Percentiles rank a stretch among this genome's conserved stretches.
Conservation (phyloP, 2,329 filamentous ascomycete genomes). For the Tricladium varicosporioides region DNA sequence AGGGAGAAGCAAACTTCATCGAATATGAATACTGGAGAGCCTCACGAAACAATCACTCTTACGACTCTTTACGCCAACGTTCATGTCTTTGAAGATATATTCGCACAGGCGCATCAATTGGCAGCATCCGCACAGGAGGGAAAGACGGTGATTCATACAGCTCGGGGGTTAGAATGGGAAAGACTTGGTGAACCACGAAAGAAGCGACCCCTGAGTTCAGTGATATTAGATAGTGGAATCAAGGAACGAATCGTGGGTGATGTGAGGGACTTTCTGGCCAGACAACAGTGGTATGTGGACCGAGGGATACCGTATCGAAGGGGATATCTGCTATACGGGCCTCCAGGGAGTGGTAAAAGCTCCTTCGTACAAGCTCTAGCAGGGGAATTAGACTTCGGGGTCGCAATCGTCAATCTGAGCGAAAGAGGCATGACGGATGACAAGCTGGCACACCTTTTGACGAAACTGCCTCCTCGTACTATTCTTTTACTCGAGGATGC, state of each 20-base stretch:
- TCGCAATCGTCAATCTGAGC: conserved; percentile 53
- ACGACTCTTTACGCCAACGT: conserved; percentile 89
- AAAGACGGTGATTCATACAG: conserved; percentile 89
- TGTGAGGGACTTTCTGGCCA: conserved; percentile 48
- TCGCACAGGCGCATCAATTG: conserved; percentile 79
- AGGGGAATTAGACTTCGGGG: conserved; percentile 55
- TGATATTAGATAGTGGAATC: conserved; percentile 80
- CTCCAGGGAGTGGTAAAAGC: conserved; percentile 76
- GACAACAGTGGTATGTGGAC: conserved; percentile 87
- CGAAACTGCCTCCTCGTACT: conserved; percentile 49
- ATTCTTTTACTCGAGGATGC: conserved; percentile 57
- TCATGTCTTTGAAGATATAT: conserved; percentile 86
- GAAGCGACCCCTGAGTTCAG: conserved; percentile 84
- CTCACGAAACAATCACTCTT: conserved; percentile 90
- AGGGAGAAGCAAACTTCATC: conserved; percentile 82
- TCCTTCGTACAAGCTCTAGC: conserved; percentile 95
- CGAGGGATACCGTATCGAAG: conserved; percentile 74
- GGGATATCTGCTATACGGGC: conserved; percentile 77
- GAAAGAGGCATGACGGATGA: conserved; percentile 56
- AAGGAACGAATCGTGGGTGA: conserved; percentile 49
- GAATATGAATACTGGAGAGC: conserved; percentile 78
- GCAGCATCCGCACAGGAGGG: conserved; percentile 81
- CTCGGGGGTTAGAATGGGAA: conserved; percentile 80
- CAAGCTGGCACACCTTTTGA: conserved; percentile 48
- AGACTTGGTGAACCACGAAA: conserved; percentile 79